phyloP scores from a whole-genome alignment of 495 filamentous ascomycete species.

The Penicillium samsonianum region DNA sequence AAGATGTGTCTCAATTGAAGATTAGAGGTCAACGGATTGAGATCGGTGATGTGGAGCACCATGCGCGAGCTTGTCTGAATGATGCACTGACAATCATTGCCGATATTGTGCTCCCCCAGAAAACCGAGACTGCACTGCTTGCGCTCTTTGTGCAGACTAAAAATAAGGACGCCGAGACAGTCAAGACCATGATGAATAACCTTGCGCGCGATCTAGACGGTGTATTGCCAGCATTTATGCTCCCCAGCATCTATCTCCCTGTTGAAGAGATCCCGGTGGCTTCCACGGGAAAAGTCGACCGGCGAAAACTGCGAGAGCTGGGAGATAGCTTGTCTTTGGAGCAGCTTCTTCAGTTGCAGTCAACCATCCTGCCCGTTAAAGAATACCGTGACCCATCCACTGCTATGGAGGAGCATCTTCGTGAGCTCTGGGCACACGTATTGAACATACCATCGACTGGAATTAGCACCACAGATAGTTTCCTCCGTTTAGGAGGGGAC shows the following conservation, averaged over 20 bases:
- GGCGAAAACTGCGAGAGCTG: constrained; percentile 12
- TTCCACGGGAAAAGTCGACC: constrained; percentile 38
- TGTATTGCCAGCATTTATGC: constrained; percentile 29
- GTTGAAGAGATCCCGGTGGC: constrained; percentile 37
- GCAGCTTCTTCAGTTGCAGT: too few relatives aligned
- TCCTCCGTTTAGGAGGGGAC: neutral
- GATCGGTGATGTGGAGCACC: neutral
- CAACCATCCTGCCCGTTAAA: too few relatives aligned
- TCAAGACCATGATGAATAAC: neutral
- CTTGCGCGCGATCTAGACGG: neutral
- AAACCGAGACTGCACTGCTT: too few relatives aligned
- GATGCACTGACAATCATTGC: neutral
- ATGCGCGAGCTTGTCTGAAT: neutral
- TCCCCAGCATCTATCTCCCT: constrained; percentile 38
- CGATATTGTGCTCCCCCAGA: too few relatives aligned
- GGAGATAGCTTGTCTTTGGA: neutral
- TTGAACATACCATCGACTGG: neutral
- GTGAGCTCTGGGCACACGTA: neutral
- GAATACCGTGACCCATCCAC: neutral
- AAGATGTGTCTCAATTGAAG: neutral
- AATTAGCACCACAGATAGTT: neutral
- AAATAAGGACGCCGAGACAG: too few relatives aligned
- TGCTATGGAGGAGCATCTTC: neutral
- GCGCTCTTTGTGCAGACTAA: too few relatives aligned
- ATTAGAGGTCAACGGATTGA: neutral